A percentile compares a stretch with the other conserved stretches of the same genome.
Conservation (phyloP, 371 early-diverging fungal species). For the Parasitella parasitica region DNA sequence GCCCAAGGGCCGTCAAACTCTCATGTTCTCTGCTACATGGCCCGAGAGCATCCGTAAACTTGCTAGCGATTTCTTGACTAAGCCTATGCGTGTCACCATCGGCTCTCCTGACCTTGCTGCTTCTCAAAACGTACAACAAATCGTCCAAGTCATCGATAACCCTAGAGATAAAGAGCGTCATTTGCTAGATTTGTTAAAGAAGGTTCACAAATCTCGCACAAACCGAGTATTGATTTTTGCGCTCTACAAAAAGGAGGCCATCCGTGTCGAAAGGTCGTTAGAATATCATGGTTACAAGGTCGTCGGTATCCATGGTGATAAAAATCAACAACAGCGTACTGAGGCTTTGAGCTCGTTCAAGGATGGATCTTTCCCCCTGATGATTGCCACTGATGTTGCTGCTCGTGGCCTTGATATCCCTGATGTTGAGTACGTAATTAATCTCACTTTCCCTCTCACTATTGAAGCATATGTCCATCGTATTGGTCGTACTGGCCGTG, state of each 20-base stretch:
- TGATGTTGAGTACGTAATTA: conserved; percentile 97
- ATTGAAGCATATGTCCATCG: conserved; percentile 94
- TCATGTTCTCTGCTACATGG: conserved; percentile 87
- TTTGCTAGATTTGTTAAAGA: conserved; percentile 76
- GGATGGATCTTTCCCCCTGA: conserved; percentile 68
- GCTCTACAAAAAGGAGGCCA: conserved; percentile 94
- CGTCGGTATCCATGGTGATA: conserved; percentile 85
- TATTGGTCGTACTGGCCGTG: conserved; percentile 97
- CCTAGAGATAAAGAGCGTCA: conserved; percentile 79
- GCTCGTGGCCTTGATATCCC: conserved; percentile 98
- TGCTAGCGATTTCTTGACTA: conserved; percentile 78
- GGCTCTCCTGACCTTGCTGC: conserved; percentile 92
- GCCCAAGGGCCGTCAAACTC: conserved; percentile 73
- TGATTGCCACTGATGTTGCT: conserved; percentile 95
- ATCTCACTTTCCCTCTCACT: conserved; percentile 96
- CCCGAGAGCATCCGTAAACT: conserved; percentile 81
- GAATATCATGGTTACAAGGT: conserved; percentile 79
- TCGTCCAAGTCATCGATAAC: conserved; percentile 78
- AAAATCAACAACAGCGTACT: conserved; percentile 70
- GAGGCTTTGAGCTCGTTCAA: conserved; percentile 73
- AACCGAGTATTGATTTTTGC: conserved; percentile 91
- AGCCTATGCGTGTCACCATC: conserved; percentile 91
- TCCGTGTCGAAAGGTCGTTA: conserved; percentile 73
- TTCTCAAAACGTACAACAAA: conserved; percentile 90
- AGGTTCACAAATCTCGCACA: conserved; percentile 76